Evolutionary conservation across 1,284 basidiomycete genomes (phyloP).

Genomic region (Trichosporon sp.): DNA sequence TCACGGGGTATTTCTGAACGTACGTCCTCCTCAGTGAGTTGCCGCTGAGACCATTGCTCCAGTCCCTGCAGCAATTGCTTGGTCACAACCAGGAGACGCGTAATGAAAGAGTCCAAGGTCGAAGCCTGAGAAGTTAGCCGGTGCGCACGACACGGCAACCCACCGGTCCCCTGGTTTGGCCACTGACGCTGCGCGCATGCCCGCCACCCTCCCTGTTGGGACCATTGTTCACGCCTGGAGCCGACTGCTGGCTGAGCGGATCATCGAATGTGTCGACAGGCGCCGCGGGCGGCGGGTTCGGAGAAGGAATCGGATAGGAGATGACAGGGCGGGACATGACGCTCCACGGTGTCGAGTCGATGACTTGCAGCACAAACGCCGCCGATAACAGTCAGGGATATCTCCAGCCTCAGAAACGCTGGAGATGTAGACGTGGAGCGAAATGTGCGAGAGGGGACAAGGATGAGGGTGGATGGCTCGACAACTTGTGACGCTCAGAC

Average conservation of each 20-base stretch:
- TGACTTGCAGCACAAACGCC: not conserved
- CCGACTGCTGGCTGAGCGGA: not conserved
- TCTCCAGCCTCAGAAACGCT: not conserved
- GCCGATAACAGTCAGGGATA: not conserved
- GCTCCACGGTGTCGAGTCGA: not conserved
- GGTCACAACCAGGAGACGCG: conserved; percentile 88
- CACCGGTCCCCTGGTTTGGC: not conserved
- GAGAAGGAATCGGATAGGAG: conserved; percentile 32
- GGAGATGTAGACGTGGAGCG: conserved; percentile 7
- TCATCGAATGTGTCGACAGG: conserved; percentile 10
- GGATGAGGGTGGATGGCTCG: not conserved
- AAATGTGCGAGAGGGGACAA: not conserved
- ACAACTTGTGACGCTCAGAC: not conserved
- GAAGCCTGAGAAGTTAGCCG: conserved; percentile 30
- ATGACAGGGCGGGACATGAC: conserved; percentile 35
- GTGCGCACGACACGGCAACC: not conserved
- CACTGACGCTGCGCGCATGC: not conserved
- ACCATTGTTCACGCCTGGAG: not conserved
- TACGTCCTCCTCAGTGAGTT: conserved; percentile 68
- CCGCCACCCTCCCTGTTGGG: not conserved
- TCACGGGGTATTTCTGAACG: conserved; percentile 22
- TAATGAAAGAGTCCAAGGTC: conserved; percentile 77
- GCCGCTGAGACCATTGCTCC: conserved; percentile 79
- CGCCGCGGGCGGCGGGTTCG: conserved; percentile 2
- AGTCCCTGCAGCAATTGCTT: conserved; percentile 91